Evolutionary conservation across 2,329 filamentous ascomycete species (phyloP), one percentile per base, ranked within the genome.

Genomic region (Colletotrichum sp.): DNA sequence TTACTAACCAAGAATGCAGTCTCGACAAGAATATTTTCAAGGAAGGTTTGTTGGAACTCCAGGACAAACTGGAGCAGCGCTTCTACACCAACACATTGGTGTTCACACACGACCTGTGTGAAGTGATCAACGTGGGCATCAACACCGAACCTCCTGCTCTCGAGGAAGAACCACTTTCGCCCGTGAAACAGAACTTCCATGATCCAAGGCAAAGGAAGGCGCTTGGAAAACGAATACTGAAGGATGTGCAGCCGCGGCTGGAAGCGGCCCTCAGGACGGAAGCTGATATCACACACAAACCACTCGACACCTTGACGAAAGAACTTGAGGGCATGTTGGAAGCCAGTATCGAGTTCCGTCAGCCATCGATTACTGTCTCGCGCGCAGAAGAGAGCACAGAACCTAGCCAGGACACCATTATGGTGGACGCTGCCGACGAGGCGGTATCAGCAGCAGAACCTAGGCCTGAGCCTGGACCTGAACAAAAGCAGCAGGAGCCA

Each of bases 161-260:
- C 13, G 79, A 81, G 22, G 74, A 77, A 22, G 64, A 71, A 6
- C 85, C 82, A 87, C 89, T 68, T 82, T 94, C 81, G 78, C 88
- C 80, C 79, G 86, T 78, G 78, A 92, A 87, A 84, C 87, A 84
- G 80, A 88, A 83, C 80, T 92, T 86, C 83, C 87, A 85, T 75
- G 95, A 98, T 80, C 92, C 95, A 76, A 94, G 95, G 74, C 94
- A 98, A 79, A 92, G 94, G 77, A 94, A 95, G 80, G 94, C 94
- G 79, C 87, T 98, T n/a, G 95, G 94, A 28, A 98, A 98, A 84
- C 92, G 96, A 30, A 98, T 98, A 77, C 90, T 98, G 78, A 98
- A 95, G 83, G 92, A 93, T 1, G 90, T 98, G 36, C 95, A 98
- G 82, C 92, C 94, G 16, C 90, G 92, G 60, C 87, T 98, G 5